phyloP scores from a whole-genome alignment of 2,329 filamentous ascomycete genomes.

The Colletotrichum camelliae region DNA sequence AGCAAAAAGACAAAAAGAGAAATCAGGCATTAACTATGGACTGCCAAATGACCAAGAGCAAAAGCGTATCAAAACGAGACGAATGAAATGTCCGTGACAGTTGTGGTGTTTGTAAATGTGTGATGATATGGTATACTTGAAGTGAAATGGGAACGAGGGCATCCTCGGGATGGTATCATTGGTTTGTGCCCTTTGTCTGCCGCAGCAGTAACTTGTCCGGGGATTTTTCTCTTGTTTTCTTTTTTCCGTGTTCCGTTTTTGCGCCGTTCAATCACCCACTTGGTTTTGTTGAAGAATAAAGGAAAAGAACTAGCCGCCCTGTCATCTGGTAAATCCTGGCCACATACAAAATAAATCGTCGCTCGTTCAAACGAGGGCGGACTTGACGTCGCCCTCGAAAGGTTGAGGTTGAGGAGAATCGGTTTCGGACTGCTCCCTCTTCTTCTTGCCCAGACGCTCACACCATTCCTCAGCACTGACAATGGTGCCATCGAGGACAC shows the following conservation, averaged over 20 bases:
- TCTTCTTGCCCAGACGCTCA: constrained; percentile 67
- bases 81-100: neutral
- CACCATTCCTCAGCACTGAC: constrained; percentile 93
- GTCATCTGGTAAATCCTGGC: neutral
- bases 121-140: constrained; percentile 18
- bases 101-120: neutral
- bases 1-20: neutral
- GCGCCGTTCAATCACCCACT: constrained; percentile 17
- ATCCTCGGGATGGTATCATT: constrained; percentile 20
- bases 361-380: constrained; percentile 12
- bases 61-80: neutral
- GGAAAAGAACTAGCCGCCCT: neutral
- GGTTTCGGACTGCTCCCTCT: constrained; percentile 27
- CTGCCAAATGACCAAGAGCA: neutral
- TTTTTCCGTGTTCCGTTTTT: constrained; percentile 13
- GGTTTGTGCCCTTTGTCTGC: constrained; percentile 6
- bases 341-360: neutral
- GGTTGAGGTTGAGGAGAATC: constrained; percentile 29
- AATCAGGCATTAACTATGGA: neutral
- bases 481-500: constrained; percentile 87
- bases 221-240: constrained; percentile 13
- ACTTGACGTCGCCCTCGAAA: constrained; percentile 32
- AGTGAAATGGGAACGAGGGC: constrained; percentile 10
- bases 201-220: neutral
- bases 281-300: neutral